Base-by-base conservation (phyloP, 805 yeast genomes). In the Ogataea parapolymorpha region DNA sequence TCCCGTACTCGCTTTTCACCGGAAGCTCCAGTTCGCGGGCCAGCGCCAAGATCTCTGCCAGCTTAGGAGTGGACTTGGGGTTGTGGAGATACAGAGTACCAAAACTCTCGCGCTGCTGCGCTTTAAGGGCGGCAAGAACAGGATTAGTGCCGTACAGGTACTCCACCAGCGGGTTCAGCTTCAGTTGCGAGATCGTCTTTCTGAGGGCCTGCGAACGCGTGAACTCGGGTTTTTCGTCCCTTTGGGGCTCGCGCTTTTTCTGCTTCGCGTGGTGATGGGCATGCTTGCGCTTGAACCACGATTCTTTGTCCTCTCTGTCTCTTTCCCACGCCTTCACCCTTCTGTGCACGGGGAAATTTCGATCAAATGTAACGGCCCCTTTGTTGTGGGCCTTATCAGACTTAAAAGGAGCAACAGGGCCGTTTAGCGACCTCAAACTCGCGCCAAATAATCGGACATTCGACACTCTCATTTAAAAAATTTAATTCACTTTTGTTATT, bases 71-170 rank as follows among this genome's bases (percentile, higher is more conserved):
- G 24, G 53, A 55, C 17, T 44, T 57, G 43, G 46, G 68, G 48
- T 47, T 72, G 43, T 78, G 70, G 12, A 80, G 61, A 46, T 69
- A 71, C 12, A 88, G 54, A 39, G 70, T 71, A 26, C 75, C 72
- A 57, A 72, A 75, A 37, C 70, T 71, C 11, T 61, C 67, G 48
- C 95, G 71, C 41, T 73, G 75, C 17, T 68, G 65, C 7, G 81
- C 74, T 15, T 63, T 58, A 43, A 89, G 65, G 0, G 88, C 95
- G 1, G 95, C 82, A 12, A 72, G 49, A 2, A 89, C 91, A 0
- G 95, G 67, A 41, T 84, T 81, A 0, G 82, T 79, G 7, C 96
- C 96, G 55, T 73, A 87, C 3, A 88, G 62, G 55, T 81, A 82
- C 55, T 88, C 95, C 35, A 72, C 61, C 26, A 78, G 56, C 0